These are phyloP conservation scores for Microbotryum silenes-acaulis DNA, from an alignment of 1,284 basidiomycete species.

Conservation along the genomic window DNA sequence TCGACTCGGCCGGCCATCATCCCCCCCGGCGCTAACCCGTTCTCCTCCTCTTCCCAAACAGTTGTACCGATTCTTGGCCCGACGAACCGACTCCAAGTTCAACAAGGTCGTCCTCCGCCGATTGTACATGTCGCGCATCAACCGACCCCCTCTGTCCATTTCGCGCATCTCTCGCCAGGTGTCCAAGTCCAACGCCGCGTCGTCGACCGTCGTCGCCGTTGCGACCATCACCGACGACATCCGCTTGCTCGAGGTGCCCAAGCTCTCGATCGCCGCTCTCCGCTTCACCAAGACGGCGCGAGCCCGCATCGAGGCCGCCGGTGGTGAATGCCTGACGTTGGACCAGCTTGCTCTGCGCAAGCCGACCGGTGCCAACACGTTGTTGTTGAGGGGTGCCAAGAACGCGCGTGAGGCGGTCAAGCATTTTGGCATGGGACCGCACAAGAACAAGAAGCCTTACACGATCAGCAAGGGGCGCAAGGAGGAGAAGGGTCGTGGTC, in stretches of 20 bases:
- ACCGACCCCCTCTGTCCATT: slow-evolving; percentile 92
- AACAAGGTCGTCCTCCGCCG: slow-evolving; percentile 98
- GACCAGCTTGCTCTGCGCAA: slow-evolving; percentile 93
- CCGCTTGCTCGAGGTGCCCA: slow-evolving; percentile 78
- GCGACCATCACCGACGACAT: slow-evolving; percentile 95
- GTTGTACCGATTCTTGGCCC: slow-evolving; percentile 98
- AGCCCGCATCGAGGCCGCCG: slow-evolving; percentile 89
- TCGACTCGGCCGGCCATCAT: not conserved
- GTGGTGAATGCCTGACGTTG: slow-evolving; percentile 89
- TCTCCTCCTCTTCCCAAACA: slow-evolving; percentile 40
- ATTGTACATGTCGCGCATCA: slow-evolving; percentile 94
- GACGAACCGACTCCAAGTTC: slow-evolving; percentile 91
- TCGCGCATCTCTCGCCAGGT: slow-evolving; percentile 60
- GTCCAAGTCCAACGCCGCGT: slow-evolving; percentile 63
- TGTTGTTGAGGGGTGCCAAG: slow-evolving; percentile 85
- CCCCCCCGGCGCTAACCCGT: not conserved
- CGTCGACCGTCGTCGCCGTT: slow-evolving; percentile 75
- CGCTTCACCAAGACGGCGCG: slow-evolving; percentile 88
- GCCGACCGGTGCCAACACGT: slow-evolving; percentile 91
- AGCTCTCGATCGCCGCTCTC: slow-evolving; percentile 87
- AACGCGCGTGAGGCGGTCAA: slow-evolving; percentile 88
- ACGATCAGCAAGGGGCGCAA: slow-evolving; percentile 94
- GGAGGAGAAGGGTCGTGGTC: slow-evolving; percentile 50
- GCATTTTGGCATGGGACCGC: slow-evolving; percentile 91
- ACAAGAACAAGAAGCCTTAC: slow-evolving; percentile 92